These are phyloP conservation scores for Phaeosphaeria sp. DNA, from an alignment of 2,329 filamentous ascomycete genomes.

Conservation along the genomic window DNA sequence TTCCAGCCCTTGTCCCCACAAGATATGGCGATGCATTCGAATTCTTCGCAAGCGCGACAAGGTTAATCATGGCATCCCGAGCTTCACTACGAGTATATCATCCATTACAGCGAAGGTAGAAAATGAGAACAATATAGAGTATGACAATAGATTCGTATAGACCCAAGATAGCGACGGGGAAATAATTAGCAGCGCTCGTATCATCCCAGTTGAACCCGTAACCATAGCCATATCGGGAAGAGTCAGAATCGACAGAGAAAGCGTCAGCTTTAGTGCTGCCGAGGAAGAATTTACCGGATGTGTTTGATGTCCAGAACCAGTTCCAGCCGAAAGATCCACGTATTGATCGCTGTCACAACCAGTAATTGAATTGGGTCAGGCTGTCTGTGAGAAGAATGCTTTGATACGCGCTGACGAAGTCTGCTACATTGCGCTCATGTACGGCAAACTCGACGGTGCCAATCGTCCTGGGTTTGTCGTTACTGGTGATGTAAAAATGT, in stretches of 20 bases:
- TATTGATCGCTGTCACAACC: not conserved
- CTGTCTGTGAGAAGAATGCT: not conserved
- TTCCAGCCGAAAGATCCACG: not conserved
- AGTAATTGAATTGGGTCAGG: not conserved
- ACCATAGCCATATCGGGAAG: not conserved
- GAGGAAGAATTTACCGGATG: not conserved
- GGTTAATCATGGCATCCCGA: not conserved
- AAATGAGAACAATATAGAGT: not conserved
- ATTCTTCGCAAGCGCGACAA: not conserved
- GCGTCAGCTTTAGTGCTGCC: not conserved
- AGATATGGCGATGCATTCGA: not conserved
- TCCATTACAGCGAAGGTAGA: not conserved
- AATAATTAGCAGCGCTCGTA: not conserved
- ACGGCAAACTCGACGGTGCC: not conserved
- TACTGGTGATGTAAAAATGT: not conserved
- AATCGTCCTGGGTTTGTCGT: not conserved
- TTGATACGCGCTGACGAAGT: not conserved
- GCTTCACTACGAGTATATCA: not conserved
- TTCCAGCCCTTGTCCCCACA: not conserved
- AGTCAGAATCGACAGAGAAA: not conserved
- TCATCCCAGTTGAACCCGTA: not conserved
- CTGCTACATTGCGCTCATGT: not conserved
- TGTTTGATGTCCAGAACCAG: not conserved
- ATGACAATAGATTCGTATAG: not conserved
- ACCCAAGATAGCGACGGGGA: not conserved